phyloP scores from a whole-genome alignment of 176 grass and related monocot genomes.

The Oropetium thomaeum region DNA sequence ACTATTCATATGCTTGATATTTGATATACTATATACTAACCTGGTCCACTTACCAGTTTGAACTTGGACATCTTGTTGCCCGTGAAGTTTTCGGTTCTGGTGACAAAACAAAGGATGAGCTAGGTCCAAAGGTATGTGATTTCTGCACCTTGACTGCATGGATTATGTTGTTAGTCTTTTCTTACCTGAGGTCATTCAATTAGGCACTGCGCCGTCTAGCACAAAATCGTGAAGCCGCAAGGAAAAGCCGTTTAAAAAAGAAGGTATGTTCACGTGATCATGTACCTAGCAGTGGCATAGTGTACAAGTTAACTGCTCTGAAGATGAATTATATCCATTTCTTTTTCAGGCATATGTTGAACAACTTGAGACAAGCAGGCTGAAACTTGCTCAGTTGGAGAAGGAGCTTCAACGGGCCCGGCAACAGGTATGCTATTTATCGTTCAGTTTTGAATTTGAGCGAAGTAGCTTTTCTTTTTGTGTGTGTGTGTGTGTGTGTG shows the following conservation, averaged over 20 bases:
- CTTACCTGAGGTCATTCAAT: slow-evolving; percentile 9
- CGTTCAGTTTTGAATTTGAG: neutral
- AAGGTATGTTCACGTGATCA: slow-evolving; percentile 43
- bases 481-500: no score
- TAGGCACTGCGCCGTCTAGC: slow-evolving; percentile 78
- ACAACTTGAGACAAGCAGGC: slow-evolving; percentile 56
- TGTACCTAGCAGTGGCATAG: neutral
- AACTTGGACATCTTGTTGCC: slow-evolving; percentile 39
- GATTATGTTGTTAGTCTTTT: slow-evolving; percentile 1
- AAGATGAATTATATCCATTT: neutral
- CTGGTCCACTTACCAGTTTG: slow-evolving; percentile 36
- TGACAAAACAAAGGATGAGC: slow-evolving; percentile 52
- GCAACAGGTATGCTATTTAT: slow-evolving; percentile 36
- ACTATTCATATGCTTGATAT: neutral
- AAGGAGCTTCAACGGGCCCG: slow-evolving; percentile 61
- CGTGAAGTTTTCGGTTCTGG: slow-evolving; percentile 36
- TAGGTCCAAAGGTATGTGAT: slow-evolving; percentile 51
- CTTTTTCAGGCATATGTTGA: slow-evolving; percentile 54
- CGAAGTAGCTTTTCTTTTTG: neutral
- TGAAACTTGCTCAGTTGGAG: slow-evolving; percentile 63
- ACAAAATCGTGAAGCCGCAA: slow-evolving; percentile 98
- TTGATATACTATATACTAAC: slow-evolving; percentile 27
- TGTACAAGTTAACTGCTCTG: neutral
- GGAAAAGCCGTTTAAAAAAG: slow-evolving; percentile 85
- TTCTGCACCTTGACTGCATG: neutral